Percentiles rank a stretch among this genome's conserved stretches.
phyloP scores from a whole-genome alignment of 176 grass and related monocot genomes.

The Ensete glaucum region DNA sequence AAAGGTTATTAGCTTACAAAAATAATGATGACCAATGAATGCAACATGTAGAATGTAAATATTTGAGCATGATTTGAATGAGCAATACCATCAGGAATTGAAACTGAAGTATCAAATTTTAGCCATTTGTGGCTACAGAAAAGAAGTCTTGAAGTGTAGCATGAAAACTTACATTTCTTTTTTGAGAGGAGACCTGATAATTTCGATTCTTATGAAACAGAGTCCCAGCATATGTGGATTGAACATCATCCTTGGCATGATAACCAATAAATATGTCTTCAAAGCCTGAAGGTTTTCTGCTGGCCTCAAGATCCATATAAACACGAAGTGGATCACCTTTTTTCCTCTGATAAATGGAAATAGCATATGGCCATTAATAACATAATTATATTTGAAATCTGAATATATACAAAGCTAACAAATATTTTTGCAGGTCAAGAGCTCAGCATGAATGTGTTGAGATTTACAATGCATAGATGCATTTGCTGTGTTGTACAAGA shows the following conservation, averaged over 20 bases:
- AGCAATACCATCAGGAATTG: not conserved
- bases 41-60: not conserved
- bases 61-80: not conserved
- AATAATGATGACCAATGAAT: not conserved
- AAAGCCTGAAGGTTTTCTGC: constrained; percentile 23
- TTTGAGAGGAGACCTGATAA: constrained; percentile 31
- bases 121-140: not conserved
- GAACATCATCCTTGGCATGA: constrained; percentile 41
- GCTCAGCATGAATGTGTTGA: not conserved
- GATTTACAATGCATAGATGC: not conserved
- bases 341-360: constrained; percentile 29
- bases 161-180: constrained; percentile 32
- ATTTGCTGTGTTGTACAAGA: not conserved
- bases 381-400: not conserved
- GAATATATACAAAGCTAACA: not conserved
- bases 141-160: not conserved
- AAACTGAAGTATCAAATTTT: not conserved
- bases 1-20: too few relatives aligned
- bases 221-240: constrained; percentile 48
- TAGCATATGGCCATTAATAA: not conserved
- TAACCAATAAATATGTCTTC: constrained; percentile 54
- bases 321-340: constrained; percentile 40
- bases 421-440: not conserved
- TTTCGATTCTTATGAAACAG: constrained; percentile 38
- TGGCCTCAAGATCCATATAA: constrained; percentile 41